Conservation (phyloP, 2,329 filamentous ascomycete species). For the Venturiaceae sp. region DNA sequence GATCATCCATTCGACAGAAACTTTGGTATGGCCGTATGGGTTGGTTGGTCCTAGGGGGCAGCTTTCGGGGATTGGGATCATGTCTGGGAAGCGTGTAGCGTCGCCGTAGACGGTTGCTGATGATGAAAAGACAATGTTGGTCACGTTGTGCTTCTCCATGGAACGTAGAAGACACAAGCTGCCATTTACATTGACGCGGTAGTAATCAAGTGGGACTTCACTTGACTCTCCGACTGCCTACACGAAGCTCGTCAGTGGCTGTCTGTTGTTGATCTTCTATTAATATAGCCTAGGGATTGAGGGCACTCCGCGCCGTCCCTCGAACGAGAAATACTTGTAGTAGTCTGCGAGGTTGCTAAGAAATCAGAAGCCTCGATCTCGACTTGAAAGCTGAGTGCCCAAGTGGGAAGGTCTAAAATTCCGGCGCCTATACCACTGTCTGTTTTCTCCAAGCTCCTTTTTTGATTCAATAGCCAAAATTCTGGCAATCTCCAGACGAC, state of each 20-base stretch:
- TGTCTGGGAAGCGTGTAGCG: constrained; percentile 88
- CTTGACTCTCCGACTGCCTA: constrained; percentile 92
- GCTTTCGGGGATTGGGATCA: constrained; percentile 97
- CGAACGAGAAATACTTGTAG: too few relatives aligned
- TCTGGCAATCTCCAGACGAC: too few relatives aligned
- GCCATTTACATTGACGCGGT: constrained; percentile 91
- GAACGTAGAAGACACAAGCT: constrained; percentile 76
- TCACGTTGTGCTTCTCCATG: constrained; percentile 84
- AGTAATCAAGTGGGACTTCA: constrained; percentile 94
- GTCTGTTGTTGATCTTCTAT: background rate
- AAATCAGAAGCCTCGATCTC: too few relatives aligned
- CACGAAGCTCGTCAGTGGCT: background rate
- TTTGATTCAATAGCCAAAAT: too few relatives aligned
- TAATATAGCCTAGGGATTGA: background rate
- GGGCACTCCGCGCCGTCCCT: too few relatives aligned
- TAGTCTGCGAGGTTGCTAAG: too few relatives aligned
- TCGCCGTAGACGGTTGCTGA: constrained; percentile 98
- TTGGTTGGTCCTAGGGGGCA: constrained; percentile 96
- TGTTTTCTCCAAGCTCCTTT: too few relatives aligned
- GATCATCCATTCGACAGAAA: constrained; percentile 83
- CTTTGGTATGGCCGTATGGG: constrained; percentile 95
- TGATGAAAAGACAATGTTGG: constrained; percentile 97
- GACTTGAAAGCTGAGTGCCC: too few relatives aligned
- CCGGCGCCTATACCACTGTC: too few relatives aligned
- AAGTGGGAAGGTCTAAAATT: too few relatives aligned